Conservation (phyloP, 345 rosid genomes). For the Lepidium sativum region DNA sequence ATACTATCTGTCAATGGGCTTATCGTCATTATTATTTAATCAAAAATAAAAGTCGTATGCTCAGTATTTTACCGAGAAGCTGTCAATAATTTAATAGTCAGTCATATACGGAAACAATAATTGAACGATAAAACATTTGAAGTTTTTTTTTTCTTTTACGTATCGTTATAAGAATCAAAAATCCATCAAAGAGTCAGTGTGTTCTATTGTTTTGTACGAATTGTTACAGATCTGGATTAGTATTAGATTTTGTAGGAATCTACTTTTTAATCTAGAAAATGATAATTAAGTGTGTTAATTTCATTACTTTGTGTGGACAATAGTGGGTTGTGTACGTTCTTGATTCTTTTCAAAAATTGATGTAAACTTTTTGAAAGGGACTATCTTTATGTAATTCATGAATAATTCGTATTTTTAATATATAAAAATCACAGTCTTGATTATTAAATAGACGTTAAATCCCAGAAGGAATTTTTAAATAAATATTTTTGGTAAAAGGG, state of each 20-base stretch:
- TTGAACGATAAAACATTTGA: background rate
- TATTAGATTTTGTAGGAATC: constrained; percentile 11
- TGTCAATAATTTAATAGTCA: background rate
- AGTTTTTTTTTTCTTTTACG: too few species aligned
- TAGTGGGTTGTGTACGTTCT: constrained; percentile 22
- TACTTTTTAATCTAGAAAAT: constrained; percentile 3
- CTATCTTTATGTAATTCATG: constrained; percentile 16
- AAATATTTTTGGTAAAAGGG: background rate
- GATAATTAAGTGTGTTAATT: constrained; percentile 1
- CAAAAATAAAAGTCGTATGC: background rate
- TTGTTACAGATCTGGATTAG: constrained; percentile 11
- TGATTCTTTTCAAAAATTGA: constrained; percentile 24
- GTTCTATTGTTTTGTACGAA: background rate
- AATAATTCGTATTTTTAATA: background rate
- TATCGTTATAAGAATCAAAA: too few species aligned
- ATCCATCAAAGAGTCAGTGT: background rate
- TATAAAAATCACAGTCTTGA: background rate
- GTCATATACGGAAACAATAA: background rate
- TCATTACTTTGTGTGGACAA: constrained; percentile 27
- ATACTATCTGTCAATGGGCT: constrained; percentile 2
- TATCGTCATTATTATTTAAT: background rate
- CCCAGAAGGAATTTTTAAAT: background rate
- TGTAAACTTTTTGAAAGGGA: constrained; percentile 23
- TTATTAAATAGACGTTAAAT: constrained; percentile 11
- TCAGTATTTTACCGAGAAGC: background rate